phyloP scores from a whole-genome alignment of 495 filamentous ascomycete genomes.

The Talaromyces ruber region DNA sequence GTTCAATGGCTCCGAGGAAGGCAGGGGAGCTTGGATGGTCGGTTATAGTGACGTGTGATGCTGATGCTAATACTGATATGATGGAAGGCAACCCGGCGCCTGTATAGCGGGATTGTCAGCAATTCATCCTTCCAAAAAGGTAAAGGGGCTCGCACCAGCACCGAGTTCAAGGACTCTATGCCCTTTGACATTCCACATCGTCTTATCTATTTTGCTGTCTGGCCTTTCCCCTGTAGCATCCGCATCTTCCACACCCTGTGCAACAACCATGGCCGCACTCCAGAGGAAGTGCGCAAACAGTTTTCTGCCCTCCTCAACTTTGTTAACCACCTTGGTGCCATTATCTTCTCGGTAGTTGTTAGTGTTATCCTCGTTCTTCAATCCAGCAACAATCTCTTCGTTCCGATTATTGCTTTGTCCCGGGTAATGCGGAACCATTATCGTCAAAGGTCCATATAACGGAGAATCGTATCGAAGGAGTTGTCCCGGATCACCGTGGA shows the following conservation, averaged over 20 bases:
- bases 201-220: conserved; percentile 9
- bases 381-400: conserved; percentile 12
- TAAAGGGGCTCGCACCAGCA: conserved; percentile 37
- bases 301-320: conserved; percentile 44
- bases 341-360: too few species aligned
- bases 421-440: conserved; percentile 35
- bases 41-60: conserved; percentile 53
- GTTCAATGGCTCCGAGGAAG: conserved; percentile 50
- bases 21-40: conserved; percentile 69
- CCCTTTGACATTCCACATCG: conserved; percentile 41
- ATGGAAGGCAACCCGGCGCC: conserved; percentile 72
- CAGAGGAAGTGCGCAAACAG: conserved; percentile 82
- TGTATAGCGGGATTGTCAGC: conserved; percentile 13
- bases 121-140: background rate
- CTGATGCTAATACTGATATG: conserved; percentile 54
- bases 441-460: conserved; percentile 42
- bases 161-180: conserved; percentile 52
- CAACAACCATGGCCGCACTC: conserved; percentile 70
- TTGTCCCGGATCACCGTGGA: conserved; percentile 66
- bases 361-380: background rate
- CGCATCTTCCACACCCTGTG: conserved; percentile 53
- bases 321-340: conserved; percentile 12
- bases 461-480: conserved; percentile 59
- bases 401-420: conserved; percentile 13
- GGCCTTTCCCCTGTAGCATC: conserved; percentile 8